Percentiles rank a stretch among this genome's conserved stretches.
Conservation (phyloP, 2,329 filamentous ascomycete species). For the Talaromyces sp. region DNA sequence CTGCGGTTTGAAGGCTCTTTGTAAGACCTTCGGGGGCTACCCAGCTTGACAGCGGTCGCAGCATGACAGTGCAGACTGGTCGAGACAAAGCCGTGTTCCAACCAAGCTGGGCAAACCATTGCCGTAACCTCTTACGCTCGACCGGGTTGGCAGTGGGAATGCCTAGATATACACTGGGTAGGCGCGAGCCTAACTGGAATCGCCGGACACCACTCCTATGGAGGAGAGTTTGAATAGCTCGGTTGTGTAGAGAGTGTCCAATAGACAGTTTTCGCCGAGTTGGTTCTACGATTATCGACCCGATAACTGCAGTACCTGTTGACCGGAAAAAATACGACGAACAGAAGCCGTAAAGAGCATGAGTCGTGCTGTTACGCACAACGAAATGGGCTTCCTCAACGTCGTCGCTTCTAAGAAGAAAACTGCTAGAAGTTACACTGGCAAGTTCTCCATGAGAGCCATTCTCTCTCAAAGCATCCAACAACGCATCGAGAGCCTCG, state of each 20-base stretch:
- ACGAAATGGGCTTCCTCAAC: constrained; percentile 83
- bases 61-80: constrained; percentile 64
- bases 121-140: constrained; percentile 56
- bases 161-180: constrained; percentile 81
- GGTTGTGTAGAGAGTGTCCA: constrained; percentile 79
- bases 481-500: constrained; percentile 66
- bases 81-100: constrained; percentile 69
- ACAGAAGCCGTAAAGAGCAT: constrained; percentile 85
- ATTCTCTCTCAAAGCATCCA: constrained; percentile 62
- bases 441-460: constrained; percentile 58
- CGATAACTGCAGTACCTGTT: constrained; percentile 69
- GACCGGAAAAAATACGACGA: constrained; percentile 74
- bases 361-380: constrained; percentile 87
- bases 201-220: constrained; percentile 68
- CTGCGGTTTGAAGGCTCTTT: constrained; percentile 64
- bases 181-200: constrained; percentile 72
- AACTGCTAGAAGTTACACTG: constrained; percentile 65
- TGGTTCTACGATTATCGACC: constrained; percentile 84
- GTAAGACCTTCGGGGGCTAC: constrained; percentile 69
- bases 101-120: constrained; percentile 84
- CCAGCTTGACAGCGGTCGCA: constrained; percentile 69
- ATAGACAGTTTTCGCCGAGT: constrained; percentile 81
- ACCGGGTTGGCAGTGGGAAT: constrained; percentile 64
- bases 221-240: constrained; percentile 69
- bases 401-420: constrained; percentile 64